Evolutionary conservation across 176 grass and related monocot genomes (phyloP).

Genomic region (Eremochloa ophiuroides): DNA sequence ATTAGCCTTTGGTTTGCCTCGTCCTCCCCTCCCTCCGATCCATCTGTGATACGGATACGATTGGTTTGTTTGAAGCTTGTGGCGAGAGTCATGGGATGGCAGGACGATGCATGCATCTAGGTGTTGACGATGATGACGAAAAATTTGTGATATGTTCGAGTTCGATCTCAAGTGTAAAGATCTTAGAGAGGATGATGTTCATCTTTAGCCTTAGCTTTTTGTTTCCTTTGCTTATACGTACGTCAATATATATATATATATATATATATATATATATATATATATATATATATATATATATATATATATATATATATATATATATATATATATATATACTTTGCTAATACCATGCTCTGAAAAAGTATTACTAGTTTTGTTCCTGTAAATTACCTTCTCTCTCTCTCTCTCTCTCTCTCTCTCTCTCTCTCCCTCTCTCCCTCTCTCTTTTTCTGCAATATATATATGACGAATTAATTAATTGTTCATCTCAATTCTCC

Average conservation of each 20-base stretch:
- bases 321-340: too few species aligned
- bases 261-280: too few species aligned
- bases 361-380: not conserved
- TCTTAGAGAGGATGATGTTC: not conserved
- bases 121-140: slow-evolving; percentile 51
- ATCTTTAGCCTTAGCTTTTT: not conserved
- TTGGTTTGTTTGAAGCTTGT: not conserved
- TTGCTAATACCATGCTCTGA: not conserved
- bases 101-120: not conserved
- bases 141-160: slow-evolving; percentile 32
- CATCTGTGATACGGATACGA: not conserved
- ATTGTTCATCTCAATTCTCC: not conserved
- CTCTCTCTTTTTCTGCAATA: too few species aligned
- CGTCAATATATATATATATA: too few species aligned
- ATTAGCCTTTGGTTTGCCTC: slow-evolving; percentile 11
- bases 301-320: too few species aligned
- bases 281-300: too few species aligned
- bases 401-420: too few species aligned
- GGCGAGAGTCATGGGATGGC: not conserved
- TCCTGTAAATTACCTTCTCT: not conserved
- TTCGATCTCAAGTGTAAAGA: slow-evolving; percentile 36
- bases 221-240: not conserved
- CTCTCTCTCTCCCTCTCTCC: too few species aligned
- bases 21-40: too few species aligned
- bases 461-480: not conserved